Conservation (phyloP, 2,329 filamentous ascomycete species). For the Diaporthe velutina region DNA sequence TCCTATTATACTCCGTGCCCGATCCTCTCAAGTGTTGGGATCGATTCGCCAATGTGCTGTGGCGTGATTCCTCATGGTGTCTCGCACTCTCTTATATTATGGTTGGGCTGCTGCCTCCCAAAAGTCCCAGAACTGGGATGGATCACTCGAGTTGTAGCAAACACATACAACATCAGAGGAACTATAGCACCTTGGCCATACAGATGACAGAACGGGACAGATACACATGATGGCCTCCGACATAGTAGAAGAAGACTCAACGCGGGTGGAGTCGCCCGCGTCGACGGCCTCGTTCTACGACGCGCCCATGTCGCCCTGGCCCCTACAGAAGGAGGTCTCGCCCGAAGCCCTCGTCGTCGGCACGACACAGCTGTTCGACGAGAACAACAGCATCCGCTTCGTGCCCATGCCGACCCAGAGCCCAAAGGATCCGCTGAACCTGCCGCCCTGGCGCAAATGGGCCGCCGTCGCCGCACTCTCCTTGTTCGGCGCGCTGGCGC, state of each 20-base stretch:
- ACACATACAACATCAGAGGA: neutral
- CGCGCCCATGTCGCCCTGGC: neutral
- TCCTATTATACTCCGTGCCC: constrained; percentile 13
- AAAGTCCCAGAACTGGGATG: neutral
- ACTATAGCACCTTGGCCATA: neutral
- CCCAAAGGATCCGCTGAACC: constrained; percentile 45
- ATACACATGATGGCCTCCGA: neutral
- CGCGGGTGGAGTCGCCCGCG: neutral
- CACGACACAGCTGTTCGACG: constrained; percentile 44
- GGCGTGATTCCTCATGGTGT: neutral
- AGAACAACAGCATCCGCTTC: constrained; percentile 41
- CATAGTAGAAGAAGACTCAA: neutral
- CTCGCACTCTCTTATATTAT: neutral
- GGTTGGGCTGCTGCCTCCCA: neutral
- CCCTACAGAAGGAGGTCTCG: neutral
- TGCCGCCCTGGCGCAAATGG: constrained; percentile 42
- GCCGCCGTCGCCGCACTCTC: constrained; percentile 39
- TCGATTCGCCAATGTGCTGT: neutral
- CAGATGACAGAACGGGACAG: neutral
- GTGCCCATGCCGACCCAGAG: constrained; percentile 49
- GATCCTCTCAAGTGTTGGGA: neutral
- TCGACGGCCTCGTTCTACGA: constrained; percentile 1
- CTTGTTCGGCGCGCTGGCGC: constrained; percentile 45
- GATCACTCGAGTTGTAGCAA: neutral
- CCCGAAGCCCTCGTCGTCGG: constrained; percentile 43